Conservation (phyloP, 345 rosid genomes). For the Euphorbia pulcherrima region DNA sequence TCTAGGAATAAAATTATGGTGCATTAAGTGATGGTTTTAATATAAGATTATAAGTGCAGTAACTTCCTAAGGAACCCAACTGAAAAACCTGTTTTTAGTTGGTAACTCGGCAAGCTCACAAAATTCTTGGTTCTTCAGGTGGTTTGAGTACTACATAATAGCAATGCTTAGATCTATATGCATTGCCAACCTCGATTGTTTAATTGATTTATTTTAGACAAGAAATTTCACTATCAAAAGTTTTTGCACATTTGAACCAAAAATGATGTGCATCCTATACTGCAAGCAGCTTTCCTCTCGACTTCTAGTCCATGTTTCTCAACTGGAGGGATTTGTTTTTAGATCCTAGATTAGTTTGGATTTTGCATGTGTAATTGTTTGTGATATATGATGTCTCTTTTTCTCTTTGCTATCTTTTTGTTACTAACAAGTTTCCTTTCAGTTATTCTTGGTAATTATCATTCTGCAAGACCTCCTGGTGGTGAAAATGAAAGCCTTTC, state of each 20-base stretch:
- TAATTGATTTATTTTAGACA: background rate
- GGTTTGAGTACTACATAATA: background rate
- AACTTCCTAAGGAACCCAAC: background rate
- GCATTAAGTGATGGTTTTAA: background rate
- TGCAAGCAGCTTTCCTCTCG: background rate
- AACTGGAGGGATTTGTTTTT: background rate
- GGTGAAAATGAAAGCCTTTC: slow-evolving; percentile 27
- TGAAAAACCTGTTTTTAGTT: background rate
- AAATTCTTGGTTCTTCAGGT: background rate
- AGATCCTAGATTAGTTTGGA: background rate
- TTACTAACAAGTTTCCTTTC: slow-evolving; percentile 21
- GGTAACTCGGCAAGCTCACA: no score
- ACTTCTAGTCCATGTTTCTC: background rate
- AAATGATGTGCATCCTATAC: no score
- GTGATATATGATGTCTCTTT: slow-evolving; percentile 5
- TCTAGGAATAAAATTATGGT: background rate
- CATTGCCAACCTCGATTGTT: background rate
- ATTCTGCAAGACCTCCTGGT: slow-evolving; percentile 31
- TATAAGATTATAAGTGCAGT: background rate
- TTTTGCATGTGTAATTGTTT: background rate
- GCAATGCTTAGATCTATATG: background rate
- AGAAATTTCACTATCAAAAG: background rate
- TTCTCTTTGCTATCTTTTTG: background rate
- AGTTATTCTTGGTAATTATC: slow-evolving; percentile 63
- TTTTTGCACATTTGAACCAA: background rate